A percentile compares a stretch with the other conserved stretches of the same genome.
Evolutionary conservation across 176 grass and related monocot species (phyloP).

Genomic region (Oryza australiensis): DNA sequence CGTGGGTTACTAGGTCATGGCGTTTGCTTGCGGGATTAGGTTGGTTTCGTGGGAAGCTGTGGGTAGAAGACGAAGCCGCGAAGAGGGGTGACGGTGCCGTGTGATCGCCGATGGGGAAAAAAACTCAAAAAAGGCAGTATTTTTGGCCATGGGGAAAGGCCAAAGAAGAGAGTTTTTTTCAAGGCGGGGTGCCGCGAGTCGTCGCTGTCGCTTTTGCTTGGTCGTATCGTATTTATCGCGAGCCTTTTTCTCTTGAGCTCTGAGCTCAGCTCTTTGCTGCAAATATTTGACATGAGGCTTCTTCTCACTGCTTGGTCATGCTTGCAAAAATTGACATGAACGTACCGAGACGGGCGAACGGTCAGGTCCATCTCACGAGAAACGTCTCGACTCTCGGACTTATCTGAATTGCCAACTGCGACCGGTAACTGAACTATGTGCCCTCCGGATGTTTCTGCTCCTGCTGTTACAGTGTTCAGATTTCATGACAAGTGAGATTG

Average conservation of each 20-base stretch:
- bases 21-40: conserved; percentile 33
- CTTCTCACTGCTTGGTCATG: too few relatives aligned
- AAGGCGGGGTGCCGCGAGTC: not conserved
- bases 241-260: not conserved
- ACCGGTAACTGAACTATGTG: not conserved
- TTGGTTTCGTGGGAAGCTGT: conserved; percentile 8
- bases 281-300: too few relatives aligned
- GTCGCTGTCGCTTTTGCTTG: not conserved
- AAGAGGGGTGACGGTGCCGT: not conserved
- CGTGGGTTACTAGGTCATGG: not conserved
- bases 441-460: not conserved
- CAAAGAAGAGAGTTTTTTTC: not conserved
- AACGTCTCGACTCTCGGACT: not conserved
- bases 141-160: not conserved
- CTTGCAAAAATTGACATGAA: too few relatives aligned
- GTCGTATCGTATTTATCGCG: not conserved
- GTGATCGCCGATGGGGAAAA: not conserved
- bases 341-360: too few relatives aligned
- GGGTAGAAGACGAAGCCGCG: conserved; percentile 5
- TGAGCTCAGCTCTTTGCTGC: too few relatives aligned
- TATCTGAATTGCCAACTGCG: not conserved
- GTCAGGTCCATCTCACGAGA: too few relatives aligned
- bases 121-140: not conserved
- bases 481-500: too few relatives aligned
- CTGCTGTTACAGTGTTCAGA: not conserved